Percentiles rank a stretch among this genome's conserved stretches.
Evolutionary conservation across 2,329 filamentous ascomycete genomes (phyloP).

Genomic region (Aspergillus vadensis): DNA sequence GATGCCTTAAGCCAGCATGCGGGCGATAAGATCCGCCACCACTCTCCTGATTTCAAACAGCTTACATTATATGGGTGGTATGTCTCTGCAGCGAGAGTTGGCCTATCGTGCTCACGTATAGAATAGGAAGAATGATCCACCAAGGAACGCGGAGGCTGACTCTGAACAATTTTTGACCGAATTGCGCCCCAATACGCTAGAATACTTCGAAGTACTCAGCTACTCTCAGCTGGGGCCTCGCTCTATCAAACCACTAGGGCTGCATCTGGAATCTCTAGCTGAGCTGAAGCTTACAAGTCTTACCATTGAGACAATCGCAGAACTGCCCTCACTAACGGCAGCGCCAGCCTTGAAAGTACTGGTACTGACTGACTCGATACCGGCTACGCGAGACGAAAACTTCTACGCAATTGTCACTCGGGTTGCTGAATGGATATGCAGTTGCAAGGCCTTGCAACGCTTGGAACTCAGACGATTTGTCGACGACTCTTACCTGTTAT

Average conservation of each 20-base stretch:
- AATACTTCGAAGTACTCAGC: conserved; percentile 61
- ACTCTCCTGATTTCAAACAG: conserved; percentile 63
- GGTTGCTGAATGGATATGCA: conserved; percentile 57
- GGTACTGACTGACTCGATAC: conserved; percentile 50
- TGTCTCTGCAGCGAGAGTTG: neutral
- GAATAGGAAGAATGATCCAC: conserved; percentile 31
- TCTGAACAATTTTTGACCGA: conserved; percentile 61
- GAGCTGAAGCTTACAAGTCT: conserved; percentile 55
- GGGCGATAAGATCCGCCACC: conserved; percentile 55
- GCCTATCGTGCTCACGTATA: conserved; percentile 25
- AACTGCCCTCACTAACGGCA: conserved; percentile 23
- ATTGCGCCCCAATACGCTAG: conserved; percentile 59
- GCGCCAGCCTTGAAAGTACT: conserved; percentile 50
- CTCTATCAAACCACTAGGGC: conserved; percentile 57
- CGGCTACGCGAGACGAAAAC: conserved; percentile 50
- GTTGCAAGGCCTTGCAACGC: conserved; percentile 54
- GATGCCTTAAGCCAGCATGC: conserved; percentile 59
- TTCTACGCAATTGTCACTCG: conserved; percentile 55
- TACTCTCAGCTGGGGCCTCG: conserved; percentile 56
- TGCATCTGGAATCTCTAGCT: conserved; percentile 58
- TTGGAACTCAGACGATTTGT: conserved; percentile 56
- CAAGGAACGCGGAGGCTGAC: conserved; percentile 56
- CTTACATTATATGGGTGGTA: conserved; percentile 60
- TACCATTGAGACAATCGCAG: conserved; percentile 50
- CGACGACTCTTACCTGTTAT: conserved; percentile 48